These are phyloP conservation scores for Aspergillus taichungensis DNA, from an alignment of 495 filamentous ascomycete genomes.

Conservation along the genomic window DNA sequence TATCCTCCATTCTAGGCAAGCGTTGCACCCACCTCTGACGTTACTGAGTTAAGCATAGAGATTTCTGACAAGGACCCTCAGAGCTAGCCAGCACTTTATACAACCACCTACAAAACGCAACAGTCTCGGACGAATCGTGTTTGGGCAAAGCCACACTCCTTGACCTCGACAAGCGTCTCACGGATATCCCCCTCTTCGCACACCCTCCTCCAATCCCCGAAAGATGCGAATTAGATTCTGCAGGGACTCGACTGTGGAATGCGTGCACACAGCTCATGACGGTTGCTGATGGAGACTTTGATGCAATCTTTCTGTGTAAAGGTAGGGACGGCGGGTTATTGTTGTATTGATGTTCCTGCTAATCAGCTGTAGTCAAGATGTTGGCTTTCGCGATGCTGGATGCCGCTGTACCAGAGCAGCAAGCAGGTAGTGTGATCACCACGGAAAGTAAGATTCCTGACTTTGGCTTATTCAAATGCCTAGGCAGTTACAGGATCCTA, in stretches of 20 bases:
- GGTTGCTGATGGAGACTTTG: background rate
- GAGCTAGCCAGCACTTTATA: too few relatives aligned
- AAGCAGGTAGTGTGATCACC: slow-evolving; percentile 16
- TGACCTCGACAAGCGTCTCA: slow-evolving; percentile 7
- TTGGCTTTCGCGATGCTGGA: slow-evolving; percentile 67
- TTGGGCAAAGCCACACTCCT: too few relatives aligned
- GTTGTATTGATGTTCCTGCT: background rate
- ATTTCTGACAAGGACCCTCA: too few relatives aligned
- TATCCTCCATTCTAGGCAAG: too few relatives aligned
- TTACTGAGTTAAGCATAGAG: too few relatives aligned
- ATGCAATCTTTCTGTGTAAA: slow-evolving; percentile 7
- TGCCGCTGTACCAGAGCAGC: slow-evolving; percentile 37
- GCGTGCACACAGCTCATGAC: slow-evolving; percentile 10
- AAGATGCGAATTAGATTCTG: slow-evolving; percentile 21
- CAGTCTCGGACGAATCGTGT: too few relatives aligned
- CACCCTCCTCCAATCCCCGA: background rate
- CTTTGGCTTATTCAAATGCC: background rate
- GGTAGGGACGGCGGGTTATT: background rate
- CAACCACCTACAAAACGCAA: too few relatives aligned
- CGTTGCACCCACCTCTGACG: too few relatives aligned
- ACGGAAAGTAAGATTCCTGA: slow-evolving; percentile 8
- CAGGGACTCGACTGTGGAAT: slow-evolving; percentile 31
- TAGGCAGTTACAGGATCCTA: slow-evolving; percentile 48
- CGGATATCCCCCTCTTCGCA: slow-evolving; percentile 3
- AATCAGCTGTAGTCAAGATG: slow-evolving; percentile 37